A percentile compares a stretch with the other conserved stretches of the same genome.
These are phyloP conservation scores for Pyrrhoderma noxium DNA, from an alignment of 1,284 basidiomycete genomes.

Conservation along the genomic window DNA sequence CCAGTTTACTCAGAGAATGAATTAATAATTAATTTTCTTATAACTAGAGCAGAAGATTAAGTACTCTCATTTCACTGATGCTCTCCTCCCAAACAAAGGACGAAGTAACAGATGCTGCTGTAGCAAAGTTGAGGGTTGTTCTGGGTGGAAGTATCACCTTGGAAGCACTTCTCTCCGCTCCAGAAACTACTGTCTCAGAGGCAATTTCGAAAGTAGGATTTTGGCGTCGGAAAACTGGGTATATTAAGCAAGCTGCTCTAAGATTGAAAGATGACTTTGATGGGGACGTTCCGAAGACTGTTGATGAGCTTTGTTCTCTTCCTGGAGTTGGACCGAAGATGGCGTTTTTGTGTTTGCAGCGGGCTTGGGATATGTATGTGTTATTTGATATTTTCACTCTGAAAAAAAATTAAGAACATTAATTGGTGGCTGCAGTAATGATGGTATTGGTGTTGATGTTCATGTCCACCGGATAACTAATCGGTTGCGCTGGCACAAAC, in stretches of 20 bases:
- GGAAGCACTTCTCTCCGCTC: conserved; percentile 60
- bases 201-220: conserved; percentile 91
- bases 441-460: conserved; percentile 94
- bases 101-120: conserved; percentile 81
- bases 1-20: not conserved
- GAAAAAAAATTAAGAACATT: conserved; percentile 1
- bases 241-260: conserved; percentile 68
- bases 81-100: conserved; percentile 95
- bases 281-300: conserved; percentile 80
- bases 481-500: conserved; percentile 84
- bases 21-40: not conserved
- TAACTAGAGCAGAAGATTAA: conserved; percentile 65
- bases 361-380: conserved; percentile 76
- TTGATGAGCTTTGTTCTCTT: conserved; percentile 77
- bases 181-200: conserved; percentile 54
- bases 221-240: conserved; percentile 82
- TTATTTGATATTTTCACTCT: not conserved
- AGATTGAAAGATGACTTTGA: conserved; percentile 64
- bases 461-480: conserved; percentile 96
- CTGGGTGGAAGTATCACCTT: conserved; percentile 77
- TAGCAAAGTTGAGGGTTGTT: conserved; percentile 64
- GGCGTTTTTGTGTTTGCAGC: conserved; percentile 80
- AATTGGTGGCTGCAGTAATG: conserved; percentile 51
- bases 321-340: conserved; percentile 92
- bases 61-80: conserved; percentile 90